Percentiles rank a stretch among this genome's conserved stretches.
Evolutionary conservation across 495 filamentous ascomycete genomes (phyloP).

Genomic region (Staphylotrichum longicolle): DNA sequence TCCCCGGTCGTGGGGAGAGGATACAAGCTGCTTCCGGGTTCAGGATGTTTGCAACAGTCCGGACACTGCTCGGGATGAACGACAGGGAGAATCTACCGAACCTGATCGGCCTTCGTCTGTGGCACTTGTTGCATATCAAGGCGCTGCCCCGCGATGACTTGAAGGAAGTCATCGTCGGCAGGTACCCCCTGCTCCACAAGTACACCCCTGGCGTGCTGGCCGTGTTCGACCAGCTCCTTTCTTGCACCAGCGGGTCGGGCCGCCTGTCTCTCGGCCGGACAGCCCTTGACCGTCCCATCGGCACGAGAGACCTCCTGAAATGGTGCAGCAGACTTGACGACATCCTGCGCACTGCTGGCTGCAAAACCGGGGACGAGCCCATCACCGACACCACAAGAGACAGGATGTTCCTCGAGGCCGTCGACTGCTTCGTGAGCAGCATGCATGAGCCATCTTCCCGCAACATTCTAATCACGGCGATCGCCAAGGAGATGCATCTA

Average conservation of each 20-base stretch:
- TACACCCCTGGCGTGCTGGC: slow-evolving; percentile 69
- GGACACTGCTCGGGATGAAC: slow-evolving; percentile 67
- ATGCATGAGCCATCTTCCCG: slow-evolving; percentile 65
- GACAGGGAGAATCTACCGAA: slow-evolving; percentile 62
- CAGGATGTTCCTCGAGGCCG: slow-evolving; percentile 83
- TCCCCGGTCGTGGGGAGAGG: slow-evolving; percentile 81
- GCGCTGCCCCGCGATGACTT: slow-evolving; percentile 70
- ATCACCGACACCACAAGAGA: slow-evolving; percentile 70
- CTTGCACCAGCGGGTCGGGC: slow-evolving; percentile 48
- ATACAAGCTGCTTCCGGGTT: slow-evolving; percentile 81
- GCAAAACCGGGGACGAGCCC: slow-evolving; percentile 70
- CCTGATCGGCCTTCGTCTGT: slow-evolving; percentile 75
- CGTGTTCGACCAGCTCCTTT: slow-evolving; percentile 68
- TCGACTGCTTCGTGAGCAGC: slow-evolving; percentile 83
- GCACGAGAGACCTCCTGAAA: slow-evolving; percentile 82
- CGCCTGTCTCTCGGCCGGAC: slow-evolving; percentile 56
- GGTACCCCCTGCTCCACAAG: slow-evolving; percentile 65
- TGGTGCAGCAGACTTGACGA: slow-evolving; percentile 75
- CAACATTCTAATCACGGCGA: slow-evolving; percentile 57
- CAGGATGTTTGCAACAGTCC: slow-evolving; percentile 84
- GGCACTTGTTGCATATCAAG: slow-evolving; percentile 69
- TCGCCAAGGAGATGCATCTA: slow-evolving; percentile 82
- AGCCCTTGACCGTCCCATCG: slow-evolving; percentile 57
- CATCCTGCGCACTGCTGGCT: slow-evolving; percentile 55
- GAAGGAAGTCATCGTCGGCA: slow-evolving; percentile 64